Conservation (phyloP, 495 filamentous ascomycete genomes). For the Hyaloscypha finlandica region DNA sequence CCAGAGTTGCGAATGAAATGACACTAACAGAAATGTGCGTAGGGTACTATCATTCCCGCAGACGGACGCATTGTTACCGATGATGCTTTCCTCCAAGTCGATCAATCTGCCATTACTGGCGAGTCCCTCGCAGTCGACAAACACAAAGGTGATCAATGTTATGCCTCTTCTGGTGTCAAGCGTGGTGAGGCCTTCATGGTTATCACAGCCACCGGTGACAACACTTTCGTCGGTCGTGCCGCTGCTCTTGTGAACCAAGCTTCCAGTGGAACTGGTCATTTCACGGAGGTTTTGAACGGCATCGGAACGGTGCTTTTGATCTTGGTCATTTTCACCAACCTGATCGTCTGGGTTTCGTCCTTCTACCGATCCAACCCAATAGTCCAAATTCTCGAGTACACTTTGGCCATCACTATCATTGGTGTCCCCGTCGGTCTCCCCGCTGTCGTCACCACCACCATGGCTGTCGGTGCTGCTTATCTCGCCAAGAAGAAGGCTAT, state of each 20-base stretch:
- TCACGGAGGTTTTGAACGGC: constrained; percentile 83
- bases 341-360: constrained; percentile 81
- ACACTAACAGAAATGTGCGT: constrained; percentile 7
- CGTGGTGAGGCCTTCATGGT: constrained; percentile 84
- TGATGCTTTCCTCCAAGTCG: constrained; percentile 80
- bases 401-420: constrained; percentile 84
- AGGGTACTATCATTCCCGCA: constrained; percentile 85
- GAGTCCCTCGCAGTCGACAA: constrained; percentile 93
- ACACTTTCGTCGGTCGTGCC: constrained; percentile 86
- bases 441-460: constrained; percentile 92
- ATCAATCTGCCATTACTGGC: constrained; percentile 90
- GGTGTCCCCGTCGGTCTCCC: constrained; percentile 96
- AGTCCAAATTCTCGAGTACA: constrained; percentile 77
- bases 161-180: constrained; percentile 85
- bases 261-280: constrained; percentile 72
- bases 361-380: constrained; percentile 85
- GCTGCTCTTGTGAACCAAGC: constrained; percentile 82
- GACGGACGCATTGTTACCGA: constrained; percentile 83
- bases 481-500: constrained; percentile 95
- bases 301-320: constrained; percentile 83
- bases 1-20: neutral
- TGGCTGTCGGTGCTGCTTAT: constrained; percentile 95
- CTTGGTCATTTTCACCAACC: constrained; percentile 76
- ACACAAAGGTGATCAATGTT: constrained; percentile 74
- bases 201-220: constrained; percentile 80